Conservation (phyloP, 805 yeast species). For the Candida golubevii region DNA sequence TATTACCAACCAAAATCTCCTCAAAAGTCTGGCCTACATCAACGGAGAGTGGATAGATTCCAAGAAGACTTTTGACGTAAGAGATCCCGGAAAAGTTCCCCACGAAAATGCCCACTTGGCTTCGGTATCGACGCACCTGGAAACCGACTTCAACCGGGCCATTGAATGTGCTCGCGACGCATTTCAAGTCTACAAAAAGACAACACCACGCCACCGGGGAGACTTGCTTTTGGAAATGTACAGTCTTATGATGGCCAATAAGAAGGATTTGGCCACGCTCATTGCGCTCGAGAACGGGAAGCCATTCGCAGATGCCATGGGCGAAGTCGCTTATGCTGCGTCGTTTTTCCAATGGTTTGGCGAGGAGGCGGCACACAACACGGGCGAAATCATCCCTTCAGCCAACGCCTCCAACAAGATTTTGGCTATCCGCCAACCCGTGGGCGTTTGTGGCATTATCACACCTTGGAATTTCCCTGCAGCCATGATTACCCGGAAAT, state of each 20-base stretch:
- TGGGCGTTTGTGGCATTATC: conserved; percentile 74
- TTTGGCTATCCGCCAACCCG: conserved; percentile 63
- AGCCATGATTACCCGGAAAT: conserved; percentile 71
- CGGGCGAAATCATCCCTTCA: conserved; percentile 66
- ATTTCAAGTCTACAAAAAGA: conserved; percentile 47
- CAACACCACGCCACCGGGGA: conserved; percentile 56
- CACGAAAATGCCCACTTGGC: conserved; percentile 41
- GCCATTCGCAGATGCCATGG: conserved; percentile 64
- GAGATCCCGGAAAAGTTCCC: conserved; percentile 64
- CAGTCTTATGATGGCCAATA: conserved; percentile 51
- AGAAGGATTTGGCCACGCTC: conserved; percentile 60
- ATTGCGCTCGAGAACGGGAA: conserved; percentile 74
- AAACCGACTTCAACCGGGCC: conserved; percentile 50
- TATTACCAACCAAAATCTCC: conserved; percentile 45
- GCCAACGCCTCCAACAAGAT: conserved; percentile 46
- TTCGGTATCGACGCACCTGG: conserved; percentile 51
- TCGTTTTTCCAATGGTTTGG: conserved; percentile 88
- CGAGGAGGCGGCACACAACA: conserved; percentile 69
- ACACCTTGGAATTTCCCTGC: conserved; percentile 87
- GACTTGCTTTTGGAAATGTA: conserved; percentile 49
- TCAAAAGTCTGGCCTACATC: conserved; percentile 58
- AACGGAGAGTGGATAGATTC: conserved; percentile 71
- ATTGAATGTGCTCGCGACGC: conserved; percentile 52
- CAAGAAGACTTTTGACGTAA: conserved; percentile 51
- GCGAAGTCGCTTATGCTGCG: conserved; percentile 65